These are phyloP conservation scores for Fusarium pseudograminearum DNA, from an alignment of 2,329 filamentous ascomycete genomes.

Conservation along the genomic window DNA sequence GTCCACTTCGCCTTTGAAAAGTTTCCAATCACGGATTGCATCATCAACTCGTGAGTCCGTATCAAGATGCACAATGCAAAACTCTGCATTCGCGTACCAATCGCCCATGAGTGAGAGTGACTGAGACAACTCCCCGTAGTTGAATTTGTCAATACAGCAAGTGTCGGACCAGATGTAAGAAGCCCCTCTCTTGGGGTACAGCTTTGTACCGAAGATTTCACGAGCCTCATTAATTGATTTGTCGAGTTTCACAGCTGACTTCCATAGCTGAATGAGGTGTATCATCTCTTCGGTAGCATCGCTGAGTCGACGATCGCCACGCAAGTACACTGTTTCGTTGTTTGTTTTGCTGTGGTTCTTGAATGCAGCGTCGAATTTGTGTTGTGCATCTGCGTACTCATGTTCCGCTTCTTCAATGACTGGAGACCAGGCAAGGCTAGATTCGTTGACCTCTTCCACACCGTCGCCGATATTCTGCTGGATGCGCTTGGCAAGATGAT, in stretches of 20 bases:
- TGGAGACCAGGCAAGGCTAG: not conserved
- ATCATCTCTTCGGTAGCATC: not conserved
- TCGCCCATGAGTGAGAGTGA: conserved; percentile 12
- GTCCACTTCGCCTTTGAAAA: not conserved
- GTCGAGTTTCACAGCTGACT: conserved; percentile 3
- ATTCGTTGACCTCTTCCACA: not conserved
- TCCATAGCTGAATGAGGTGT: conserved; percentile 1
- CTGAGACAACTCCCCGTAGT: conserved; percentile 7
- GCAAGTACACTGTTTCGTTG: not conserved
- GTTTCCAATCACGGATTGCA: not conserved
- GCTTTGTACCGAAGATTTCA: not conserved
- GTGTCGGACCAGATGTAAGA: conserved; percentile 12
- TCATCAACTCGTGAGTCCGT: not conserved
- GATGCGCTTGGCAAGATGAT: not conserved
- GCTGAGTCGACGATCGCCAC: not conserved
- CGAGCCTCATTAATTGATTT: not conserved
- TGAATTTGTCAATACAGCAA: conserved; percentile 9
- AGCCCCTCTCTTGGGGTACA: not conserved
- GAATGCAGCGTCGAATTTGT: accelerated
- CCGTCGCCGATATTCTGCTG: not conserved
- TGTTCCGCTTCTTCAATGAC: not conserved
- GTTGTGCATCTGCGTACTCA: not conserved
- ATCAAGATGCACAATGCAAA: conserved; percentile 8
- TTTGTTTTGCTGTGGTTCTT: not conserved
- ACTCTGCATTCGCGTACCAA: conserved; percentile 10